phyloP scores from a whole-genome alignment of 345 rosid species.

The Angophora floribunda region DNA sequence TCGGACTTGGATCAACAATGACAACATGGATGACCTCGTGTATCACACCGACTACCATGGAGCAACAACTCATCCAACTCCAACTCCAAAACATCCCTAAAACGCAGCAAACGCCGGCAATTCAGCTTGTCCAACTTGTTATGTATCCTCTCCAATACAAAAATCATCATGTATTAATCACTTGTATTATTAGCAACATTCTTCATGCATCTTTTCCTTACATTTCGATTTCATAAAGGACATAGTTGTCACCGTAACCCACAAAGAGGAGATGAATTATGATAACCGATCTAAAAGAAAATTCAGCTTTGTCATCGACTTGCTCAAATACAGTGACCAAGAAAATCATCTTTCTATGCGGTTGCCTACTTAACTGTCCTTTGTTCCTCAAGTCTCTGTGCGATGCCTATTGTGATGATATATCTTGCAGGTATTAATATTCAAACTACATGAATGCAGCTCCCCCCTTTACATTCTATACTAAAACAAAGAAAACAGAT shows the following conservation, averaged over 20 bases:
- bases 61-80: constrained; percentile 49
- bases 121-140: background rate
- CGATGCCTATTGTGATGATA: background rate
- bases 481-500: background rate
- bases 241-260: background rate
- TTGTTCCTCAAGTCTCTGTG: background rate
- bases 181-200: background rate
- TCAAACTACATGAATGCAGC: background rate
- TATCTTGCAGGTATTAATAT: background rate
- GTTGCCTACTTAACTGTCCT: background rate
- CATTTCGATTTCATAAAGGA: background rate
- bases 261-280: background rate
- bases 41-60: constrained; percentile 53
- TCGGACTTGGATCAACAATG: background rate
- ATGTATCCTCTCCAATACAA: background rate
- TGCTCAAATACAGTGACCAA: background rate
- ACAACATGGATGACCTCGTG: constrained; percentile 7
- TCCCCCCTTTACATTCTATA: background rate
- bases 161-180: background rate
- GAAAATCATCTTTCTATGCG: background rate
- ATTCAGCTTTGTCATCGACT: background rate
- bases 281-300: background rate
- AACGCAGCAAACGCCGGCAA: background rate
- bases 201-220: background rate
- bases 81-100: constrained; percentile 49